Conservation (phyloP, 2,329 filamentous ascomycete genomes). For the Trichophyton mentagrophytes region DNA sequence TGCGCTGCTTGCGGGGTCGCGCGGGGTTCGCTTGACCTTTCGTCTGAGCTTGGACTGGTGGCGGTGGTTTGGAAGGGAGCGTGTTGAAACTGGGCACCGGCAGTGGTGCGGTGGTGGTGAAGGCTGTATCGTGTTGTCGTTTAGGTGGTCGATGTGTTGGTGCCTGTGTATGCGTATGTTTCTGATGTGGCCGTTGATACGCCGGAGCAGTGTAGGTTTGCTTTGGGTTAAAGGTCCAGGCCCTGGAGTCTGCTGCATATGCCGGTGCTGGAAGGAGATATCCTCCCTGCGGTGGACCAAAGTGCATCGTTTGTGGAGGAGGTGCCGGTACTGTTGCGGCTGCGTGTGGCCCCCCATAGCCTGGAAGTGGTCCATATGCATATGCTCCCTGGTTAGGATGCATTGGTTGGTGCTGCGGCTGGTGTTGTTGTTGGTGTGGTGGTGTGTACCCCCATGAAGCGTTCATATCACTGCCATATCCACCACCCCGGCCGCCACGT, state of each 20-base stretch:
- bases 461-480: background rate
- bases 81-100: slow-evolving; percentile 33
- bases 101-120: slow-evolving; percentile 23
- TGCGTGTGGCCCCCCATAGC: background rate
- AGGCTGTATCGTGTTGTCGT: slow-evolving; percentile 16
- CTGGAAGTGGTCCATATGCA: background rate
- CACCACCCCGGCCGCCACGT: background rate
- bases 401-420: background rate
- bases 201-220: background rate
- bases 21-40: slow-evolving; percentile 15
- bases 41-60: slow-evolving; percentile 24
- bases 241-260: background rate
- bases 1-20: slow-evolving; percentile 29
- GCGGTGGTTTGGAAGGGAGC: slow-evolving; percentile 30
- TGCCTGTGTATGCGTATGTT: background rate
- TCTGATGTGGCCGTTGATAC: background rate
- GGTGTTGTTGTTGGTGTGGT: too few relatives aligned
- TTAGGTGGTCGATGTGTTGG: background rate
- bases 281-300: background rate
- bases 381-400: background rate
- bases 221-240: background rate
- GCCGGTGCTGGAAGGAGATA: background rate
- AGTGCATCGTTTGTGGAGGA: background rate
- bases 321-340: too few relatives aligned
- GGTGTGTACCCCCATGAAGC: background rate